Conservation (phyloP, 306 rosid species). For the Herpetospermum pedunculosum region DNA sequence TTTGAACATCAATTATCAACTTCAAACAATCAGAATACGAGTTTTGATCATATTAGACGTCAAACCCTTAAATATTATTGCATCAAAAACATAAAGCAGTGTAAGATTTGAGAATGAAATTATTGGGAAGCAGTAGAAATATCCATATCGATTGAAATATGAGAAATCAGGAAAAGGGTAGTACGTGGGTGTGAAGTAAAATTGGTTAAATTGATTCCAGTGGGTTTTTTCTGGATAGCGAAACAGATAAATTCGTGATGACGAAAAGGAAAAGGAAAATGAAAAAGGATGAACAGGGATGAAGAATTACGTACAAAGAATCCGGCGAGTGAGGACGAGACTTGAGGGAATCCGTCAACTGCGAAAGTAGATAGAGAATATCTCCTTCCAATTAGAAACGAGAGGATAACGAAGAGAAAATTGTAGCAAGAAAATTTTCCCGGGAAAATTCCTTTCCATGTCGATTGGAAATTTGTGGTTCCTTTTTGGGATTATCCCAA, state of each 20-base stretch:
- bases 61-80: not conserved
- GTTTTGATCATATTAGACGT: not conserved
- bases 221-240: not conserved
- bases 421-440: not conserved
- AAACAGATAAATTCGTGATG: not conserved
- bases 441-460: not conserved
- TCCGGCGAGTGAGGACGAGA: not conserved
- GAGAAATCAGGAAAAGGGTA: too few species aligned
- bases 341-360: not conserved
- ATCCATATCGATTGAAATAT: too few species aligned
- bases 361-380: not conserved
- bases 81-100: not conserved
- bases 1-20: not conserved
- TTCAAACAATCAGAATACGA: not conserved
- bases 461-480: not conserved
- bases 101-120: not conserved
- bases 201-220: not conserved
- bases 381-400: not conserved
- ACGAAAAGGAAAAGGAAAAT: not conserved
- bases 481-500: not conserved
- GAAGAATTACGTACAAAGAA: not conserved
- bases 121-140: not conserved
- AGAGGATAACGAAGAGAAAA: not conserved
- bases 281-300: not conserved
- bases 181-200: too few species aligned